These are phyloP conservation scores for Penstemon eatonii DNA, from an alignment of 257 asterid genomes.

Conservation along the genomic window DNA sequence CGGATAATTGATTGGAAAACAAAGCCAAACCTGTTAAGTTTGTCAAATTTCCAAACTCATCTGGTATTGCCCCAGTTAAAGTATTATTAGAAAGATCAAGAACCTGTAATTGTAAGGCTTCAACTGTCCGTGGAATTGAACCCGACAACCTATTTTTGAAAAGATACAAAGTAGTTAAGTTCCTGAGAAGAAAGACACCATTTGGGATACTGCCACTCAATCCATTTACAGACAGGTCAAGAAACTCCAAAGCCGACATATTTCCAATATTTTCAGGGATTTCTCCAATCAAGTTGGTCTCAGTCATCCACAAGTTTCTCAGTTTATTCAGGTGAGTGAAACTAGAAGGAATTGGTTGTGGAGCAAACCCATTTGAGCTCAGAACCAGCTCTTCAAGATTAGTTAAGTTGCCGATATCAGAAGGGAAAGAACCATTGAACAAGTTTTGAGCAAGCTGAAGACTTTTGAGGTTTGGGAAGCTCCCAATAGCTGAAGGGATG, in stretches of 20 bases:
- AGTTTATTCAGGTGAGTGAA: slow-evolving; percentile 57
- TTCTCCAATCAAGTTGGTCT: slow-evolving; percentile 54
- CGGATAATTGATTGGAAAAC: slow-evolving; percentile 59
- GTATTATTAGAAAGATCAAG: slow-evolving; percentile 62
- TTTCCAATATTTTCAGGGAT: slow-evolving; percentile 62
- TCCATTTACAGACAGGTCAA: slow-evolving; percentile 57
- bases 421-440: slow-evolving; percentile 59
- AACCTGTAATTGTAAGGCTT: slow-evolving; percentile 40
- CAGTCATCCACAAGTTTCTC: slow-evolving; percentile 47
- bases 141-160: slow-evolving; percentile 57
- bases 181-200: slow-evolving; percentile 55
- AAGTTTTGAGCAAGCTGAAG: slow-evolving; percentile 36
- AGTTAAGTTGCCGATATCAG: slow-evolving; percentile 52
- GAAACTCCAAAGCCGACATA: slow-evolving; percentile 50
- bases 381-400: slow-evolving; percentile 55
- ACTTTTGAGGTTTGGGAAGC: slow-evolving; percentile 38
- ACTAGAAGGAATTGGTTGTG: slow-evolving; percentile 59
- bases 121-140: slow-evolving; percentile 51
- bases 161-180: slow-evolving; percentile 39
- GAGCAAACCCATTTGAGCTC: slow-evolving; percentile 43
- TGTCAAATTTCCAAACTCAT: slow-evolving; percentile 60
- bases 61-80: slow-evolving; percentile 64
- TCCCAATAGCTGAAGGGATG: slow-evolving; percentile 63
- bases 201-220: slow-evolving; percentile 62
- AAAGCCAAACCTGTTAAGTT: slow-evolving; percentile 55